Conservation (phyloP, 2,329 filamentous ascomycete genomes). For the Blastomyces gilchristii region DNA sequence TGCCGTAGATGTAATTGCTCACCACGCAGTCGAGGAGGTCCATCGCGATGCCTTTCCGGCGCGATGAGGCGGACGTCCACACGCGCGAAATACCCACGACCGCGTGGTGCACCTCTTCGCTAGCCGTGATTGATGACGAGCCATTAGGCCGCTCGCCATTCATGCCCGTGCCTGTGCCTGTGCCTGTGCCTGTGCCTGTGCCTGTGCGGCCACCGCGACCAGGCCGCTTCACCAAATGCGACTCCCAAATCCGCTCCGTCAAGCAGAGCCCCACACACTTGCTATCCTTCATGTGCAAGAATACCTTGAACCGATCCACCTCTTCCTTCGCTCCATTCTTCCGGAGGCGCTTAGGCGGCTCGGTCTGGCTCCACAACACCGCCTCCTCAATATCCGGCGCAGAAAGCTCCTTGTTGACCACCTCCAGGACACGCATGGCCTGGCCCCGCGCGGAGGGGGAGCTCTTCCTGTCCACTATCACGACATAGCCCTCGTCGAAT, state of each 20-base stretch:
- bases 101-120: conserved; percentile 36
- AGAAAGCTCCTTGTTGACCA: conserved; percentile 53
- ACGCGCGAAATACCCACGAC: conserved; percentile 55
- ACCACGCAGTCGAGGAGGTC: conserved; percentile 48
- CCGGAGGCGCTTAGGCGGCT: conserved; percentile 30
- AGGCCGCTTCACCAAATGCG: conserved; percentile 40
- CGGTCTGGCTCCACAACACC: conserved; percentile 45
- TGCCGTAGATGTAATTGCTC: conserved; percentile 46
- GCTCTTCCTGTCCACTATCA: conserved; percentile 48
- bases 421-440: conserved; percentile 48
- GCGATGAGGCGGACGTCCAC: conserved; percentile 50
- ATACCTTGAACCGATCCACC: conserved; percentile 48
- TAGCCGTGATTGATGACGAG: conserved; percentile 39
- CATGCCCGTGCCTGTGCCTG: conserved; percentile 4
- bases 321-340: conserved; percentile 26
- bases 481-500: conserved; percentile 44
- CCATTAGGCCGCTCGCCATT: conserved; percentile 17
- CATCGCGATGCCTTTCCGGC: conserved; percentile 48
- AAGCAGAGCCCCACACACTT: conserved; percentile 55
- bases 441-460: conserved; percentile 42
- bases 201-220: conserved; percentile 13
- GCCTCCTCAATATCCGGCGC: conserved; percentile 50
- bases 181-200: conserved; percentile 7
- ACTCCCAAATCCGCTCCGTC: conserved; percentile 50
- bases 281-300: conserved; percentile 50